Base-by-base conservation (phyloP, 2,329 filamentous ascomycete genomes). In the Fusarium haematococcum region DNA sequence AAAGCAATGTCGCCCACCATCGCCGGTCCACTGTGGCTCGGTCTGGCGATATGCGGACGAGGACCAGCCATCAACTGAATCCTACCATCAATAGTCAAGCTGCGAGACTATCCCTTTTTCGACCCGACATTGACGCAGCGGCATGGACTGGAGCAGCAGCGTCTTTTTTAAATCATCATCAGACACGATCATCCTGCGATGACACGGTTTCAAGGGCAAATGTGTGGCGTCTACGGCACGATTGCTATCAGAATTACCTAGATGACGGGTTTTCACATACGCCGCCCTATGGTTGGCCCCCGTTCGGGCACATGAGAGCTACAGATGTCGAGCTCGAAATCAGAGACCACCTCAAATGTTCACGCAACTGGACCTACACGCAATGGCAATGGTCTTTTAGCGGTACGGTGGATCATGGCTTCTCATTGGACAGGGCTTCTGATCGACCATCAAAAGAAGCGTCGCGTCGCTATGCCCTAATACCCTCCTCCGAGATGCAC, bases 11-110 rank as follows among this genome's bases (percentile, higher is more conserved):
- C 54, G 5, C 56, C 35, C 20, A 61, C 23, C 10, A 13, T 4
- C 33, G 35, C 61, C 14, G 20, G 56, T 3, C 56, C 57, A 20
- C 41, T 68, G 23, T 68, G 61, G 61, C 54, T 68, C n/a, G 61
- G 66, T 43, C 41, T 68, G 16, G 43, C 56, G 35, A 32, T 68
- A 25, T 65, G 61, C 39, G 45, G 56, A 25, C 60, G 41, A 9
- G 4, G 18, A 48, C 25, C 45, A 48, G 25, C 65, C 43, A 65
- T 65, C 27, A 39, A 56, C 33, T 60, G 2, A 5, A 65, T 65
- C 18, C 39, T 33, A 7, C 45, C 45, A 6, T 62, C 66, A 16
- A 33, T 68, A 20, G 33, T 56, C 27, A 30, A 65, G 41, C 43
- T 65, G 9, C 54, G 43, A 35, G 66, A 65, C 37, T 60, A 61